phyloP scores from a whole-genome alignment of 2,329 filamentous ascomycete species.

The Cordyceps sp. region DNA sequence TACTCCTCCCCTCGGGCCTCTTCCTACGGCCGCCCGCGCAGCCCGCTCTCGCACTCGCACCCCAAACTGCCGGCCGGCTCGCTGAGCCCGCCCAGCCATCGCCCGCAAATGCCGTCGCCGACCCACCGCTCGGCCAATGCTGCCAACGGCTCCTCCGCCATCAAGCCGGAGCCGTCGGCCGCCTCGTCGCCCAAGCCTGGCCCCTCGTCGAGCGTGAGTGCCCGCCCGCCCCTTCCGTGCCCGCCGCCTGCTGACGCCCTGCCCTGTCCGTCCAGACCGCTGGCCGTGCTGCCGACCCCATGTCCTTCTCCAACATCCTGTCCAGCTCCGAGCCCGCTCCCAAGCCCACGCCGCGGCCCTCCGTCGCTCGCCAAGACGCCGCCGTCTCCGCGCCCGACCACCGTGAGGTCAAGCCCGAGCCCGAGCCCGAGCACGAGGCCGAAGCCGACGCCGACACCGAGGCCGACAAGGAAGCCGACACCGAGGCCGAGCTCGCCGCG shows the following conservation, averaged over 20 bases:
- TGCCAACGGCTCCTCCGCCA: constrained; percentile 21
- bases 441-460: constrained; percentile 14
- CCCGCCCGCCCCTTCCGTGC: constrained; percentile 10
- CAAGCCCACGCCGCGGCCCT: constrained; percentile 31
- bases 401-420: constrained; percentile 6
- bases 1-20: constrained; percentile 31
- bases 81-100: constrained; percentile 24
- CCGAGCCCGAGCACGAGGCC: constrained; percentile 5
- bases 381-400: constrained; percentile 4
- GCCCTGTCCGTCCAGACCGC: constrained; percentile 56
- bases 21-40: constrained; percentile 27
- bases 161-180: constrained; percentile 22
- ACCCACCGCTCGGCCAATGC: constrained; percentile 23
- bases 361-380: constrained; percentile 13
- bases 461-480: constrained; percentile 17
- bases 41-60: constrained; percentile 33
- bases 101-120: constrained; percentile 29
- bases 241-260: not conserved
- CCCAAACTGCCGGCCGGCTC: constrained; percentile 24
- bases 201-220: constrained; percentile 16
- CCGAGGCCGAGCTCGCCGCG: constrained; percentile 13
- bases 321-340: constrained; percentile 57
- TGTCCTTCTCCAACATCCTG: constrained; percentile 93
- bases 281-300: constrained; percentile 64
- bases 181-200: constrained; percentile 22